phyloP scores from a whole-genome alignment of 306 rosid genomes.

The Prunus mongolica region DNA sequence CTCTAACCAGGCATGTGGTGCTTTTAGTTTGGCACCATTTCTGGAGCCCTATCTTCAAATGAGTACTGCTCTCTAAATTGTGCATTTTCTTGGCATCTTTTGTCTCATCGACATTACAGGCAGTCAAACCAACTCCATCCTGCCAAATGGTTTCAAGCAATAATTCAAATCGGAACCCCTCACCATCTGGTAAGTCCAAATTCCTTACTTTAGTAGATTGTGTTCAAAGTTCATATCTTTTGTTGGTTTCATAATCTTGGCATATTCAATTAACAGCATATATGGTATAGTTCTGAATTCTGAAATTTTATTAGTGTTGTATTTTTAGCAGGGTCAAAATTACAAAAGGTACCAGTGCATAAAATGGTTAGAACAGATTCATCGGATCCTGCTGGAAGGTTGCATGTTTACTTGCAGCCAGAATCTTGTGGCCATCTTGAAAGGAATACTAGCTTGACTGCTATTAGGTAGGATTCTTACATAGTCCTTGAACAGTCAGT shows the following conservation, averaged over 20 bases:
- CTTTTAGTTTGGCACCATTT: background rate
- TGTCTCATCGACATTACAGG: conserved; percentile 35
- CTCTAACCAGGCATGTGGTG: background rate
- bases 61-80: conserved; percentile 15
- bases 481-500: background rate
- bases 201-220: conserved; percentile 6
- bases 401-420: conserved; percentile 69
- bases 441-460: conserved; percentile 49
- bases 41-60: conserved; percentile 4
- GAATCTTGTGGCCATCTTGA: conserved; percentile 41
- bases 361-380: conserved; percentile 93
- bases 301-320: background rate
- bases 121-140: conserved; percentile 42
- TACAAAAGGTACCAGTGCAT: conserved; percentile 72
- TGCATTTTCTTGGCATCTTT: conserved; percentile 14
- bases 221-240: conserved; percentile 19
- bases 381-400: conserved; percentile 83
- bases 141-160: conserved; percentile 30
- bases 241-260: conserved; percentile 12
- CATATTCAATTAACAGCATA: background rate
- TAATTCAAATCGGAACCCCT: conserved; percentile 44
- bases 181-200: conserved; percentile 36
- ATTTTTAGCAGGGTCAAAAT: conserved; percentile 51
- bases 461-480: conserved; percentile 60
- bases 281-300: background rate